Evolutionary conservation across 2,329 filamentous ascomycete species (phyloP).

Genomic region (Pseudogymnoascus sp.): DNA sequence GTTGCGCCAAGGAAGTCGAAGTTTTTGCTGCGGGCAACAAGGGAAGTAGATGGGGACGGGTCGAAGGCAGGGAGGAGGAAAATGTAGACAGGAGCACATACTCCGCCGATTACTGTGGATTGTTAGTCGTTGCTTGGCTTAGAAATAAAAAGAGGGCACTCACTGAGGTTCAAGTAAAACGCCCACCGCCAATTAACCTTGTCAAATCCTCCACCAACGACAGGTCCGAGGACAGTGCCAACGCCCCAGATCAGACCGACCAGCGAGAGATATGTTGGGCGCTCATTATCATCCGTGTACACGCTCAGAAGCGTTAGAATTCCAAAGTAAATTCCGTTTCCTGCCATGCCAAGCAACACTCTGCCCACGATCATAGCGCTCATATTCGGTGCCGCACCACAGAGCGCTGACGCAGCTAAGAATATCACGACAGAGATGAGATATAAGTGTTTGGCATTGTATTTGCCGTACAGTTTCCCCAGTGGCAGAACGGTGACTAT

Average conservation of each 20-base stretch:
- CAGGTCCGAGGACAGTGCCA: slow-evolving; percentile 19
- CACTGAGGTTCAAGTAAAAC: slow-evolving; percentile 28
- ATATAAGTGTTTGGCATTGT: slow-evolving; percentile 14
- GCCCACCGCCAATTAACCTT: slow-evolving; percentile 33
- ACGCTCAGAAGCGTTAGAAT: slow-evolving; percentile 17
- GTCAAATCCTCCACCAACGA: slow-evolving; percentile 28
- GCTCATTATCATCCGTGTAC: slow-evolving; percentile 13
- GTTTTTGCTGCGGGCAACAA: slow-evolving; percentile 8
- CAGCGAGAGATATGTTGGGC: slow-evolving; percentile 15
- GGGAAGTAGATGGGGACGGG: slow-evolving; percentile 2
- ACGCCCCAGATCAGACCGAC: slow-evolving; percentile 19
- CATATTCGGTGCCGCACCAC: slow-evolving; percentile 22
- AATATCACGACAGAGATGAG: slow-evolving; percentile 9
- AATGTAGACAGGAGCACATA: slow-evolving; percentile 18
- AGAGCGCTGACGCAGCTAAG: slow-evolving; percentile 20
- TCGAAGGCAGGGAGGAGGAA: slow-evolving; percentile 17
- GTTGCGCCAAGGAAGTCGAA: slow-evolving; percentile 32
- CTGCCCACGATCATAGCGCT: slow-evolving; percentile 24
- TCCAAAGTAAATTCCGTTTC: slow-evolving; percentile 9
- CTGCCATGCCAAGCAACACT: slow-evolving; percentile 21
- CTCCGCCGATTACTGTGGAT: neutral
- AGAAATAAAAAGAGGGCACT: neutral
- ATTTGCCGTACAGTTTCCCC: slow-evolving; percentile 33
- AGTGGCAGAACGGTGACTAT: slow-evolving; percentile 46
- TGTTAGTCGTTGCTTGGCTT: neutral